Evolutionary conservation across 805 yeast species (phyloP).

Genomic region (Pichia membranifaciens): DNA sequence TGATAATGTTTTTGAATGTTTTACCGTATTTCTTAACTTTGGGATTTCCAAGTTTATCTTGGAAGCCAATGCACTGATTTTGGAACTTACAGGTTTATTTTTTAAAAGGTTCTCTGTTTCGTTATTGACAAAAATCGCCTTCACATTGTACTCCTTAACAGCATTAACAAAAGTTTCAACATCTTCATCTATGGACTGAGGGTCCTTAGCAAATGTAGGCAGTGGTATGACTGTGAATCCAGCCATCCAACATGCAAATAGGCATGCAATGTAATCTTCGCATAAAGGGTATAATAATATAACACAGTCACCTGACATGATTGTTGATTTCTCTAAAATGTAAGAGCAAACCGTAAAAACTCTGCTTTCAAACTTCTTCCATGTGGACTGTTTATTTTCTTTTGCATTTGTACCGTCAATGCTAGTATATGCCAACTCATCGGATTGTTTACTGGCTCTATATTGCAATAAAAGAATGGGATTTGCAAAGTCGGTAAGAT

Average conservation of each 20-base stretch:
- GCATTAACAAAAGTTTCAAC: constrained; percentile 58
- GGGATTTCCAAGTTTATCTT: constrained; percentile 33
- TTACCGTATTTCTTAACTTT: constrained; percentile 61
- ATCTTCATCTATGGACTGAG: constrained; percentile 60
- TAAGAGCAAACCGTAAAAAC: constrained; percentile 71
- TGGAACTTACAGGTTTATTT: constrained; percentile 56
- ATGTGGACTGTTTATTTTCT: constrained; percentile 43
- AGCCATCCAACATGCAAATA: constrained; percentile 79
- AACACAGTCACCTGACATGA: constrained; percentile 67
- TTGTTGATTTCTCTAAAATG: constrained; percentile 57
- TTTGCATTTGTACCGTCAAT: constrained; percentile 36
- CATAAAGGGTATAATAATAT: constrained; percentile 79
- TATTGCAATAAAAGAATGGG: constrained; percentile 72
- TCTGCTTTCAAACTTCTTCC: constrained; percentile 78
- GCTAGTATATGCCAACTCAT: constrained; percentile 65
- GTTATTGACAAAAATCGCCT: constrained; percentile 67
- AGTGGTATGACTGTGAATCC: constrained; percentile 77
- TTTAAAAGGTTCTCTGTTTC: constrained; percentile 69
- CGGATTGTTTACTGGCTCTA: constrained; percentile 69
- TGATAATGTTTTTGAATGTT: constrained; percentile 39
- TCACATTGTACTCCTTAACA: constrained; percentile 64
- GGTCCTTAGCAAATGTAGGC: constrained; percentile 58
- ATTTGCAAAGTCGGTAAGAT: constrained; percentile 60
- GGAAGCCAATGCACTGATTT: constrained; percentile 41
- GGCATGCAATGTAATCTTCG: constrained; percentile 78